Base-by-base conservation (phyloP, 169 alveolate species). In the Cryptosporidium parvum region DNA sequence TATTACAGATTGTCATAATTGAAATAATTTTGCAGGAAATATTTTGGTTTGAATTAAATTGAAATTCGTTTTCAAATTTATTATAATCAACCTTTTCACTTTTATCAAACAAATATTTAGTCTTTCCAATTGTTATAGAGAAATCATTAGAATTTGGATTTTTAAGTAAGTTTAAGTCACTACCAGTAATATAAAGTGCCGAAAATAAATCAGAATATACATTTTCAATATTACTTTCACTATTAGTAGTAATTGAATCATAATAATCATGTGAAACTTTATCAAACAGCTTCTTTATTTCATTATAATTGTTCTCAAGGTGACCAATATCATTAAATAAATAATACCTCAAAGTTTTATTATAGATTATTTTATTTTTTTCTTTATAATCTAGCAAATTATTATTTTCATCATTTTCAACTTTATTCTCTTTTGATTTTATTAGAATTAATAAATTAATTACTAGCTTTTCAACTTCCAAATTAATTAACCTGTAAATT, bases 401-500 rank as follows among this genome's bases (percentile, higher is more conserved):
- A 10, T 21, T 29, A n/a, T 58, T 35, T 56, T 73, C 52, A 3
- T 48, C 3, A 48, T 14, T 14, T 48, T 48, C 56, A 48, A 48
- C 2, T 3, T 16, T 48, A 33, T 23, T 73, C 44, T 12, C 29
- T 26, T 0, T 48, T 5, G 33, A 29, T 56, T 56, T 73, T 18
- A 18, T 59, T 2, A 73, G 44, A 12, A 33, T 26, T 31, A 58
- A 33, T n/a, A 59, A 37, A n/a, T 35, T 73, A 2, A 73, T 51
- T 18, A 73, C 68, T 6, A 73, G 39, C 45, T 73, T 73, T 42
- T 73, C 86, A 26, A 73, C 52, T 42, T 73, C 72, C 1, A 35
- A 26, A 35, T 73, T 73, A 58, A 73, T 37, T 56, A 73, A 42
- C 39, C 68, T 73, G 52, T 31, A 31, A 3, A n/a, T 26, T 45